Percentiles rank a stretch among this genome's conserved stretches.
Conservation (phyloP, 2,329 filamentous ascomycete species). For the Penicillium oxalicum region DNA sequence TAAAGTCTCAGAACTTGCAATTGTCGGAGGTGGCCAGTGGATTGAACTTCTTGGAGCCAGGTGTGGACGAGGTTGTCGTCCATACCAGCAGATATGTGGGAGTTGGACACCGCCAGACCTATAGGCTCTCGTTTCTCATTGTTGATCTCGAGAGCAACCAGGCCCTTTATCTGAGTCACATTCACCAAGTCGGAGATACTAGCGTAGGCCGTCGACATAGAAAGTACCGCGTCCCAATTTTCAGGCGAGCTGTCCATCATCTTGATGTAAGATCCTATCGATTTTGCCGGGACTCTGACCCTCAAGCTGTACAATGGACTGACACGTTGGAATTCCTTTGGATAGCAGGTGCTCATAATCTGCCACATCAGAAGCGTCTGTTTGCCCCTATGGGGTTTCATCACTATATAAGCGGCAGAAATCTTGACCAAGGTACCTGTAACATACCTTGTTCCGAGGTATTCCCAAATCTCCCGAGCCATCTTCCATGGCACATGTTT, state of each 20-base stretch:
- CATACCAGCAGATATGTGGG: conserved; percentile 11
- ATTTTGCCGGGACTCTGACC: conserved; percentile 25
- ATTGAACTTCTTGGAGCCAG: conserved; percentile 36
- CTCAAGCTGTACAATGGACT: conserved; percentile 27
- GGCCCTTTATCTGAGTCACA: conserved; percentile 34
- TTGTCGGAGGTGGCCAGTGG: conserved; percentile 31
- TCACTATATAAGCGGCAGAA: not conserved
- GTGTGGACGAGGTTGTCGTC: conserved; percentile 37
- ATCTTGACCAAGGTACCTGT: not conserved
- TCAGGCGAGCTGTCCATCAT: conserved; percentile 28
- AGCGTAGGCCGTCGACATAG: conserved; percentile 28
- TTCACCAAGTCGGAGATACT: conserved; percentile 33
- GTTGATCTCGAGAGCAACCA: conserved; percentile 36
- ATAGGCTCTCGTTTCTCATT: not conserved
- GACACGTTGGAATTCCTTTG: conserved; percentile 27
- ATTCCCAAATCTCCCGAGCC: conserved; percentile 37
- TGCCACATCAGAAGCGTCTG: conserved; percentile 42
- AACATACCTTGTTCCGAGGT: conserved; percentile 31
- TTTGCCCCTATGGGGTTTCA: conserved; percentile 23
- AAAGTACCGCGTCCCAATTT: conserved; percentile 34
- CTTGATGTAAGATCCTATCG: conserved; percentile 32
- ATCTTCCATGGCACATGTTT: conserved; percentile 35
- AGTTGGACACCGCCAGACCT: too few relatives aligned
- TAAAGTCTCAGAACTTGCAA: conserved; percentile 34
- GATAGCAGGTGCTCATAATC: conserved; percentile 35